Conservation (phyloP, 768 basidiomycete species). For the Auricularia cornea region DNA sequence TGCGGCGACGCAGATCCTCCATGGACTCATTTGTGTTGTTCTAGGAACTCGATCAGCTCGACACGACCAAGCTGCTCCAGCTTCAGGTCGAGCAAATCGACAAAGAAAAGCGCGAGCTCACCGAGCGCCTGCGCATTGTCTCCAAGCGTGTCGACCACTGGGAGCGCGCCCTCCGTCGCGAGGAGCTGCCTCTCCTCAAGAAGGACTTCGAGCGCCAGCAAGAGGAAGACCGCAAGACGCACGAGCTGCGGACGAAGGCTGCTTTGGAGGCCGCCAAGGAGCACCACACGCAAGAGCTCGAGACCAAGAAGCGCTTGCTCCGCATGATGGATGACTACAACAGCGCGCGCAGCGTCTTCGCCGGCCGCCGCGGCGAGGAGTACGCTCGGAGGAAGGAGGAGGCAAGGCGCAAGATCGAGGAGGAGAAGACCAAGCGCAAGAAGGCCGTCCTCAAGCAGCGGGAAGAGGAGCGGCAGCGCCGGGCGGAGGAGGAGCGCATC, state of each 20-base stretch:
- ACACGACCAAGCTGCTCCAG: slow-evolving; percentile 77
- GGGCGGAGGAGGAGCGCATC: slow-evolving; percentile 33
- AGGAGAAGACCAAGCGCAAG: slow-evolving; percentile 73
- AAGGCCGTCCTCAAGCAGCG: slow-evolving; percentile 47
- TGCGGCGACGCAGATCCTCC: background rate
- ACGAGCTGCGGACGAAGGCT: slow-evolving; percentile 49
- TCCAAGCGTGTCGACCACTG: slow-evolving; percentile 89
- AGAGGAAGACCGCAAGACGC: slow-evolving; percentile 59
- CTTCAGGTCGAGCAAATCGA: slow-evolving; percentile 93
- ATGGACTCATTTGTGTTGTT: slow-evolving; percentile 5
- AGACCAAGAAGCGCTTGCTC: slow-evolving; percentile 64
- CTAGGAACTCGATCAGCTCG: slow-evolving; percentile 68
- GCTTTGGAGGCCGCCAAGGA: slow-evolving; percentile 47
- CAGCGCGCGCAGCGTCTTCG: slow-evolving; percentile 41
- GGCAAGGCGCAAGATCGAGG: slow-evolving; percentile 63
- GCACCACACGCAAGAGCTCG: slow-evolving; percentile 58
- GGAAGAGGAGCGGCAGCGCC: slow-evolving; percentile 43
- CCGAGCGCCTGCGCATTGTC: slow-evolving; percentile 71
- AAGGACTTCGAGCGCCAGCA: slow-evolving; percentile 87
- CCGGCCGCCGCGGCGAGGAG: slow-evolving; percentile 54
- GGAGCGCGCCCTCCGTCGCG: slow-evolving; percentile 91
- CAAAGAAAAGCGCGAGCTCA: slow-evolving; percentile 88
- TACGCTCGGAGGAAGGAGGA: slow-evolving; percentile 48
- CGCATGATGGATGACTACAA: slow-evolving; percentile 69
- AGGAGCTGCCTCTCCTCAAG: slow-evolving; percentile 76